Conservation (phyloP, 2,329 filamentous ascomycete genomes). For the Aspergillus thermomutatus region DNA sequence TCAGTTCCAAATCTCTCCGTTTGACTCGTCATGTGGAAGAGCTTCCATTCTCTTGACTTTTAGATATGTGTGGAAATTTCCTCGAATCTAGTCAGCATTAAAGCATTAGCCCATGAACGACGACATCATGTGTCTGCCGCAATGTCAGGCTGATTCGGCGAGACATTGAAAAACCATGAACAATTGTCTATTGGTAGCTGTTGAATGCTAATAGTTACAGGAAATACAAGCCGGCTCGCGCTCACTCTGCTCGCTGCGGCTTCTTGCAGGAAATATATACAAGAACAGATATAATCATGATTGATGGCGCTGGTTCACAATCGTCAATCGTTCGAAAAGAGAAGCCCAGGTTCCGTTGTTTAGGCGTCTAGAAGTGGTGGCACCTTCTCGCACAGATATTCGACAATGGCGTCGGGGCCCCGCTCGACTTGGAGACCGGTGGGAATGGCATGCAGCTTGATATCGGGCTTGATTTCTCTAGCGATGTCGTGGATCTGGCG, state of each 20-base stretch:
- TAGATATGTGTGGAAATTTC: too few species aligned
- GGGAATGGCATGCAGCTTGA: constrained; percentile 43
- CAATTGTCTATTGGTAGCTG: not conserved
- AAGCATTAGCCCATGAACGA: too few species aligned
- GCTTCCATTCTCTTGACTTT: too few species aligned
- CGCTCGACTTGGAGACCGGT: constrained; percentile 41
- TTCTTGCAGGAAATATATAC: not conserved
- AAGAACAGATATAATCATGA: not conserved
- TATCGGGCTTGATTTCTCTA: constrained; percentile 33
- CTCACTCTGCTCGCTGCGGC: too few species aligned
- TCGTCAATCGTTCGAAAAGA: not conserved
- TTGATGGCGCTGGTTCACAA: not conserved
- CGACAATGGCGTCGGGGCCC: constrained; percentile 42
- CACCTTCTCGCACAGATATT: constrained; percentile 41
- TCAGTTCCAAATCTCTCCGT: too few species aligned
- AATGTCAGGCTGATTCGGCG: too few species aligned
- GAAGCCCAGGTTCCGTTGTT: not conserved
- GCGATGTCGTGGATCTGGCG: constrained; percentile 37
- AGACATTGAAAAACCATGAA: not conserved
- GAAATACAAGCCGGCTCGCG: too few species aligned
- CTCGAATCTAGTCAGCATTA: too few species aligned
- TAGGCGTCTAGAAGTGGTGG: constrained; percentile 35
- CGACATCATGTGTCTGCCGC: too few species aligned
- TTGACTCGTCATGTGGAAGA: too few species aligned
- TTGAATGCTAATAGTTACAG: not conserved